A percentile compares a stretch with the other conserved stretches of the same genome.
Conservation (phyloP, 768 basidiomycete genomes). For the Boletus pseudo-olivaceus region DNA sequence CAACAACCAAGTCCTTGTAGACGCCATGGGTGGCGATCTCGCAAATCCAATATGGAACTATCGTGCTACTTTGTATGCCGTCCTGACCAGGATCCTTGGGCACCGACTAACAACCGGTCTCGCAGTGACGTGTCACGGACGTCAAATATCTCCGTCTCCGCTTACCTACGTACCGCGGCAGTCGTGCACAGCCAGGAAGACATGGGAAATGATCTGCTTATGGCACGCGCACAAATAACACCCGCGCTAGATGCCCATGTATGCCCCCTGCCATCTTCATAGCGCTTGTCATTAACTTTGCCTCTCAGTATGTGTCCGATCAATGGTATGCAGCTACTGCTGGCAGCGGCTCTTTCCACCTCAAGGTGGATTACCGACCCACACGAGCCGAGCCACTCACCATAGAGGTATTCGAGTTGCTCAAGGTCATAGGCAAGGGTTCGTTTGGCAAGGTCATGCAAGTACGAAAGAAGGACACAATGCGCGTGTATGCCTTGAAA, state of each 20-base stretch:
- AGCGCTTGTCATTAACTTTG: conserved; percentile 2
- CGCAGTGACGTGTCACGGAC: conserved; percentile 90
- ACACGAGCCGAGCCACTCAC: conserved; percentile 78
- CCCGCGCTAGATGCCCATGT: conserved; percentile 80
- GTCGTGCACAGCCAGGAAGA: conserved; percentile 75
- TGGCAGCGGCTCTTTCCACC: conserved; percentile 88
- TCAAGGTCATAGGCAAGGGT: conserved; percentile 98
- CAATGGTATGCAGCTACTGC: conserved; percentile 86
- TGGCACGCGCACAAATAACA: conserved; percentile 88
- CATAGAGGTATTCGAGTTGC: conserved; percentile 95
- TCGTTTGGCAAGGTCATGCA: conserved; percentile 99
- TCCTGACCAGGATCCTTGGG: neutral
- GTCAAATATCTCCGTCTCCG: conserved; percentile 86
- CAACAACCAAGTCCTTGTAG: conserved; percentile 95
- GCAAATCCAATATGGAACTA: conserved; percentile 92
- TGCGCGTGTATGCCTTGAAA: conserved; percentile 96
- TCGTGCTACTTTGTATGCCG: conserved; percentile 85
- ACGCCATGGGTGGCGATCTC: conserved; percentile 94
- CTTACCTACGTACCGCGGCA: conserved; percentile 84
- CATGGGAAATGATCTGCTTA: conserved; percentile 95
- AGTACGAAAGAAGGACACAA: conserved; percentile 97
- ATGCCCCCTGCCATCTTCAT: conserved; percentile 24
- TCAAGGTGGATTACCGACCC: conserved; percentile 93
- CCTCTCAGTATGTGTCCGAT: conserved; percentile 70
- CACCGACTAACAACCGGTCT: conserved; percentile 3